Base-by-base conservation (phyloP, 352 stramenopile species). In the Pythium guiyangense region DNA sequence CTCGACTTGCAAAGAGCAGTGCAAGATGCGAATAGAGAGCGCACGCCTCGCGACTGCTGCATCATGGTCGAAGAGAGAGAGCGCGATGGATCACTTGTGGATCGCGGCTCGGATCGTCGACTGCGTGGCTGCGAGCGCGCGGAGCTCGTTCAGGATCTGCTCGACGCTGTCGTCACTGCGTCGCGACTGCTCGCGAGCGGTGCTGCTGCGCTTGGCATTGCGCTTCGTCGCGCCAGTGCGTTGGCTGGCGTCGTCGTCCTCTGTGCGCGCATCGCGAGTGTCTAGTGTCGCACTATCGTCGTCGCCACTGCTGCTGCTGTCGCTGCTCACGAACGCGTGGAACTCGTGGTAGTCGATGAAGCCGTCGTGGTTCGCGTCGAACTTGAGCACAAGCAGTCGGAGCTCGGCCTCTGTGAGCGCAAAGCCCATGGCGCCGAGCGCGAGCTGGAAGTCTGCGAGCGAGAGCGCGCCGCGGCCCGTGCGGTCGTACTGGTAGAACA, bases 341-440 rank as follows among this genome's bases (percentile, higher is more conserved):
- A 92, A 87, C 29, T 75, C 68, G 54, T 75, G 60, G 47, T 89
- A 89, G 65, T 88, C 73, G 37, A 90, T 75, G 58, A 64, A 81
- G 5, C 69, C 78, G 49, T 86, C 76, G 46, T 67, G 66, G 40
- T 74, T 77, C 14, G 57, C 55, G 49, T 79, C 74, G 54, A 90
- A 89, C 22, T 73, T 77, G 31, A 88, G 46, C 12, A 52, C 46
- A 14, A 90, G 50, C 46, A 90, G 39, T 56, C 70, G 69, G 22
- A 73, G 69, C 31, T 92, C 77, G 10, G 54, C 39, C 11, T 82
- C 71, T 8, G 57, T 73, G 26, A 88, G 52, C 1, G 49, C 59
- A 26, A 91, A 83, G 4, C 73, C 71, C 18, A 89, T 62, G 17
- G 81, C 50, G 18, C 78, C 74, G 46, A 89, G 71, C 11, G 74